Evolutionary conservation across 352 stramenopile species (phyloP).

Genomic region (Phytophthora idaei): DNA sequence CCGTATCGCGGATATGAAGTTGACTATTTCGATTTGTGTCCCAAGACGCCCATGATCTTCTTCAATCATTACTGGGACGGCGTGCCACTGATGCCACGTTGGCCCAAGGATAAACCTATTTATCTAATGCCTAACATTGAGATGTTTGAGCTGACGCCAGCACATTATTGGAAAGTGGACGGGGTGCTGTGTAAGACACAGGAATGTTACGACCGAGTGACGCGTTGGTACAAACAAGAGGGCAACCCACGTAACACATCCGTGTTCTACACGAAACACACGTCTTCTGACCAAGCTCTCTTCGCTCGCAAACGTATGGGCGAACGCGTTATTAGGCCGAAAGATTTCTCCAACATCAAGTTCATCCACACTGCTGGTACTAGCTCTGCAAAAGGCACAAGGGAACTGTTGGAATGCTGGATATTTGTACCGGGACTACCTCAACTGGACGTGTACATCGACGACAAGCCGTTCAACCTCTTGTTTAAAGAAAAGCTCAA

Average conservation of each 20-base stretch:
- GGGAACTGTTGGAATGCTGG: constrained; percentile 62
- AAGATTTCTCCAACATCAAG: constrained; percentile 45
- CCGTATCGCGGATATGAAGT: constrained; percentile 18
- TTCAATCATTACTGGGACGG: constrained; percentile 67
- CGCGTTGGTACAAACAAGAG: constrained; percentile 54
- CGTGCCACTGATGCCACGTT: constrained; percentile 15
- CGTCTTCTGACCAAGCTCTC: constrained; percentile 43
- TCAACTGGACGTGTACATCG: constrained; percentile 45
- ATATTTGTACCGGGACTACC: constrained; percentile 46
- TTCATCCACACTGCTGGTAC: constrained; percentile 62
- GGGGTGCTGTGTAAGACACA: constrained; percentile 68
- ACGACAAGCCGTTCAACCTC: constrained; percentile 21
- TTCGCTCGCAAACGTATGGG: constrained; percentile 27
- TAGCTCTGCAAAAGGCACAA: constrained; percentile 59
- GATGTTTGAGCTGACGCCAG: constrained; percentile 56
- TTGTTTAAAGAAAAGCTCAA: constrained; percentile 21
- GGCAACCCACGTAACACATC: constrained; percentile 35
- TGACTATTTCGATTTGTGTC: constrained; percentile 67
- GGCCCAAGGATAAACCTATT: constrained; percentile 45
- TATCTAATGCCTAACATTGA: constrained; percentile 63
- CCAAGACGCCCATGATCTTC: constrained; percentile 53
- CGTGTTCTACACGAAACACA: constrained; percentile 63
- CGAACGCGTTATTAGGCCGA: constrained; percentile 21
- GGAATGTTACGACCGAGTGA: constrained; percentile 47
- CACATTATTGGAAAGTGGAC: constrained; percentile 57